Evolutionary conservation across 2,329 filamentous ascomycete genomes (phyloP).

Genomic region (Neocatenulostroma microsporum): DNA sequence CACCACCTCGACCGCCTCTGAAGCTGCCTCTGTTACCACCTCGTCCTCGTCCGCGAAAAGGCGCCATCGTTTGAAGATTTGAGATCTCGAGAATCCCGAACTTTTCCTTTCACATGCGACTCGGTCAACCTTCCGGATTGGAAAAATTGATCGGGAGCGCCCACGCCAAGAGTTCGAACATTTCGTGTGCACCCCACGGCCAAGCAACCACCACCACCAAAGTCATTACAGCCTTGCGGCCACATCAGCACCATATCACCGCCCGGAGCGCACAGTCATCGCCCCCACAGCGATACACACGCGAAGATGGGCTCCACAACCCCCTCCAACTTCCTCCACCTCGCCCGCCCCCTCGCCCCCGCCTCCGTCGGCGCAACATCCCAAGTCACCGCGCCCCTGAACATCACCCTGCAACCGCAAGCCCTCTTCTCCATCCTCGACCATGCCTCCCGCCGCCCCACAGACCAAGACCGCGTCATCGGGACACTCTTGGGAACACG

Average conservation of each 20-base stretch:
- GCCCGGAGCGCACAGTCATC: slow-evolving; percentile 2
- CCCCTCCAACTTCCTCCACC: slow-evolving; percentile 83
- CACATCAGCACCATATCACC: too few relatives aligned
- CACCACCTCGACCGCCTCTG: slow-evolving; percentile 23
- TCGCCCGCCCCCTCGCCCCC: slow-evolving; percentile 79
- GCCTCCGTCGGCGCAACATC: slow-evolving; percentile 68
- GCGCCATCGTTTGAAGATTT: slow-evolving; percentile 15
- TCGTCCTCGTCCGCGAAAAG: slow-evolving; percentile 23
- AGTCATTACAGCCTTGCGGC: too few relatives aligned
- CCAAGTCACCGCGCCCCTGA: slow-evolving; percentile 80
- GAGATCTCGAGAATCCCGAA: not conserved
- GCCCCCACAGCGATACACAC: slow-evolving; percentile 3
- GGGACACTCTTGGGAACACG: slow-evolving; percentile 88
- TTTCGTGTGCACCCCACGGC: too few relatives aligned
- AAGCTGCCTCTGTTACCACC: slow-evolving; percentile 23
- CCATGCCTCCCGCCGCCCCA: slow-evolving; percentile 85
- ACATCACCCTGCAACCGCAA: slow-evolving; percentile 92
- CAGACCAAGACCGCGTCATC: slow-evolving; percentile 91
- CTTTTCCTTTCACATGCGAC: slow-evolving; percentile 6
- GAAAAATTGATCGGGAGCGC: too few relatives aligned
- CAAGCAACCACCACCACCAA: too few relatives aligned
- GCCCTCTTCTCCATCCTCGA: slow-evolving; percentile 66
- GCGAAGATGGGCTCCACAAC: slow-evolving; percentile 27
- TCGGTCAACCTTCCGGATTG: not conserved
- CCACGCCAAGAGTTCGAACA: too few relatives aligned